Base-by-base conservation (phyloP, 441 rosid species). In the Pelargonium myrrhifolium region DNA sequence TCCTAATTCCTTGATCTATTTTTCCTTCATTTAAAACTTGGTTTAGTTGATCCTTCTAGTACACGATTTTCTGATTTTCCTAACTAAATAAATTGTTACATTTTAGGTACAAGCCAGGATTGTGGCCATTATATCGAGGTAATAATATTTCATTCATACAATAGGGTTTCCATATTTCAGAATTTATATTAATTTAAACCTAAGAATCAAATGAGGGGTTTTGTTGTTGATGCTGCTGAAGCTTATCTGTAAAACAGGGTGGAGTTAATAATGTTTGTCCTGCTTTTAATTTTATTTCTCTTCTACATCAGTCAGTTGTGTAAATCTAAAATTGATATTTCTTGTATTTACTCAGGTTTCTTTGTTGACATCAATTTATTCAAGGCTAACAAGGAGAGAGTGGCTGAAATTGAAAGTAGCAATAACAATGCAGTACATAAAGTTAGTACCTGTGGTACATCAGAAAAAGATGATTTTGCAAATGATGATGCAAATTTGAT, bases 61-160 rank as follows among this genome's bases (percentile, higher is more conserved):
- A 42, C 21, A 15, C 74, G 21, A 59, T 59, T 8, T 67, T 11
- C 17, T 70, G 69, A 62, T 68, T 62, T 71, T 8, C 28, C 70
- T 77, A 47, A 75, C 59, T 68, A 14, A 39, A 69, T 21, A 20
- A 66, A 10, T 65, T 74, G 69, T 45, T 45, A 18, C 82, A 64
- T 74, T 82, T 80, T 78, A 91, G 99, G 88, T 43, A 75, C 79
- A 88, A 81, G 62, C 96, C 86, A 9, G 88, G 85, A 70, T 69
- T 94, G 76, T 94, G 99, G 99, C 99, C 99, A 61, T 78, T 94
- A 60, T 94, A 94, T 84, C 93, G 99, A 88, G 99, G 97, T 91
- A 87, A 75, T 64, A 18, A n/a, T 61, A 37, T 55, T 63, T 65
- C 24, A 31, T 42, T 11, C 40, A 49, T 31, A 63, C 55, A 37